Evolutionary conservation across 805 yeast genomes (phyloP).

Genomic region (Suhomyces vadensis): DNA sequence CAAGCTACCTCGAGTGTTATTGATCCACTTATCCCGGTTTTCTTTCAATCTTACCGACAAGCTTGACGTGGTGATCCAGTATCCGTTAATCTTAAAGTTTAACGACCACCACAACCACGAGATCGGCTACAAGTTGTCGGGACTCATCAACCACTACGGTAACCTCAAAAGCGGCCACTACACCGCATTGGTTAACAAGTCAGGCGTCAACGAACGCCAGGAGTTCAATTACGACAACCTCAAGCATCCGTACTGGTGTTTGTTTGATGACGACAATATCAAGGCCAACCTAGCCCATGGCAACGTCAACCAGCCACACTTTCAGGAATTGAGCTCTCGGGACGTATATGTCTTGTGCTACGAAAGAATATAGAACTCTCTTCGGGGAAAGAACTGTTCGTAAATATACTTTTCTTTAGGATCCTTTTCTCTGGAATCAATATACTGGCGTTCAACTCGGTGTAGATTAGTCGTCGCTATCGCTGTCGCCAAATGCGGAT

Average conservation of each 20-base stretch:
- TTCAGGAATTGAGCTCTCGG: constrained; percentile 42
- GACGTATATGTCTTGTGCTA: constrained; percentile 75
- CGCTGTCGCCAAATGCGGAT: constrained; percentile 11
- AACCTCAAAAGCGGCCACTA: constrained; percentile 74
- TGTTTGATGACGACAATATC: constrained; percentile 71
- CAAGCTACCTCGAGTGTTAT: constrained; percentile 38
- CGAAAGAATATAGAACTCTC: constrained; percentile 33
- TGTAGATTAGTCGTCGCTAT: constrained; percentile 11
- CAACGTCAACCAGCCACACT: constrained; percentile 34
- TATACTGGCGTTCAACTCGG: too few relatives aligned
- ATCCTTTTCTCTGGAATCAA: too few relatives aligned
- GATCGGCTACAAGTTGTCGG: constrained; percentile 54
- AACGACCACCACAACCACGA: constrained; percentile 32
- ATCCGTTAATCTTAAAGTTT: constrained; percentile 56
- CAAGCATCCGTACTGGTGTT: constrained; percentile 59
- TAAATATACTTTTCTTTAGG: too few relatives aligned
- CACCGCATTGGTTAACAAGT: constrained; percentile 62
- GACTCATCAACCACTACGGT: constrained; percentile 72
- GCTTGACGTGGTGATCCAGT: constrained; percentile 49
- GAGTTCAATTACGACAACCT: constrained; percentile 26
- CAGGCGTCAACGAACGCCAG: constrained; percentile 14
- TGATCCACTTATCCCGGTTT: constrained; percentile 44
- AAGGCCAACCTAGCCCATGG: constrained; percentile 49
- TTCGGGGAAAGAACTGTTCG: too few relatives aligned
- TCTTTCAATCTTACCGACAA: constrained; percentile 57